Base-by-base conservation (phyloP, 2,329 filamentous ascomycete genomes). In the Macrophomina pseudophaseolina region DNA sequence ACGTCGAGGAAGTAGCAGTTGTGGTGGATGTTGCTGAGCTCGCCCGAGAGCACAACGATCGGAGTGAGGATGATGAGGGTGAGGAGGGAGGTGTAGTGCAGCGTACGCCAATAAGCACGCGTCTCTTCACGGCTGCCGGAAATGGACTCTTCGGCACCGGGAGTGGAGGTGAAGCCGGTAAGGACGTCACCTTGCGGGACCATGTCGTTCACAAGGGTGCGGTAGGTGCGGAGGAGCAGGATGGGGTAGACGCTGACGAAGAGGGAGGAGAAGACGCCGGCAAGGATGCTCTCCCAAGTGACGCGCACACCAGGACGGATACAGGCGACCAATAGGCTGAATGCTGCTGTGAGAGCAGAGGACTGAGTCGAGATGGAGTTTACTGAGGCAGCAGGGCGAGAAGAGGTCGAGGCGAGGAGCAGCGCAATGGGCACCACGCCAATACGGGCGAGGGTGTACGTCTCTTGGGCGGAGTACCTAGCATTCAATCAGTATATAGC, bases 1-100 rank as follows among this genome's bases (percentile, higher is more conserved):
- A 85, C 82, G 66, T 86, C 84, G 11, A 86, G 78, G 73, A 85
- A 83, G 64, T 85, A 85, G 65, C 84, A 84, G 68, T 86, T 85
- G 18, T 81, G 80, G 63, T 77, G 77, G 40, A 86, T 84, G 65
- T 82, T 78, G 5, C 74, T 72, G 2, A 84, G 70, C 63, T 86
- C 84, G 38, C 84, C 84, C 1, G 81, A 83, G 18, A 86, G 68
- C 32, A 85, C 71, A 23, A 84, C 79, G 51, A 85, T 78, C 1
- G 84, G 84, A 1, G 81, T 77, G 48, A 85, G 79, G 2, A 85
- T 72, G 35, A 83, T 69, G 49, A 86, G 79, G 3, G 83, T 82
- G 32, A 86, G 75, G 3, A 83, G 69, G 3, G 83, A 86, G 1
- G 79, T 81, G 69, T 86, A 86, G 71, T 86, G 84, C 1, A 86